Evolutionary conservation across 108 stramenopile species (phyloP), one percentile per base, ranked within the genome.

Genomic region (Cyclotella sp.): DNA sequence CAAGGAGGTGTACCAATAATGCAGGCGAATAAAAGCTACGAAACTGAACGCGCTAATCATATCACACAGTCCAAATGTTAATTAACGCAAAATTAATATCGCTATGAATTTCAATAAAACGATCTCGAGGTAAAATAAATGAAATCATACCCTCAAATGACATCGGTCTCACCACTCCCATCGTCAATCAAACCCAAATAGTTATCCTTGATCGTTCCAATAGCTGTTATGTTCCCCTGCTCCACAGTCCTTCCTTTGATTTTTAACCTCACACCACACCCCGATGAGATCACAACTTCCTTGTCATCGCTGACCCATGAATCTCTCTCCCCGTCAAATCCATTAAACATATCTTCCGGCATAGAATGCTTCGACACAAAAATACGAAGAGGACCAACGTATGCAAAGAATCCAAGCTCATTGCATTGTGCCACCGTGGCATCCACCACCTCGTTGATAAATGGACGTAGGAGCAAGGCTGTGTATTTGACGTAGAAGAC

Each of bases 271-370:
- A 98, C 95, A 49, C 95, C 95, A 65, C 93, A 94, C 16, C 93
- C 94, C 29, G 93, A 81, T 6, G 88, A 82, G 58, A 98, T 98
- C 16, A 96, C 86, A 41, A 96, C 93, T 78, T 98, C 95, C 60
- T 96, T 93, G 83, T 98, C 97, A 70, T 97, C 97, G 67, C 90
- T 91, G 4, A 95, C 86, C 97, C 97, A 98, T n/a, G 94, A 89
- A 81, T 95, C 92, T 64, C 89, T 89, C 54, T 93, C 93, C 49
- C 88, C 85, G 82, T 96, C 92, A 84, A 92, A 98, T 41, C 95
- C 96, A 76, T 95, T 91, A 28, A 92, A 86, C 90, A 98, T 91
- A 76, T 98, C 97, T 75, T 93, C 94, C 12, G 95, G 96, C 95
- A 98, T 98, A 72, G 84, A 91, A 76, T 97, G 95, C 65, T 95